Evolutionary conservation across 305 asterid species (phyloP).

Genomic region (Solanum aculeatissimum): DNA sequence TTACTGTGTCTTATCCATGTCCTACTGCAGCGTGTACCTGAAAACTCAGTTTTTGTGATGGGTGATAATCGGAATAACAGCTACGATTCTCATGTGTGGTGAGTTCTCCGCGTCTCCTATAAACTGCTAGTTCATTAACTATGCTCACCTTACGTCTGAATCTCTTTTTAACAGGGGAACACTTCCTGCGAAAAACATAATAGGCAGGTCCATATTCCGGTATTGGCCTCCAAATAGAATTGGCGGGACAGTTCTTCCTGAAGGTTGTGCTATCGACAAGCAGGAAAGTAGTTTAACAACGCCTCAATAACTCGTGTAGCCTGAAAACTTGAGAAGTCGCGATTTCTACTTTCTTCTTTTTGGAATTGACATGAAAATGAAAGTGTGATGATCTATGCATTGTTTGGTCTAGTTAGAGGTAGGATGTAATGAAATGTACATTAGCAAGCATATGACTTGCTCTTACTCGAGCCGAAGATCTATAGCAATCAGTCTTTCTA

Average conservation of each 20-base stretch:
- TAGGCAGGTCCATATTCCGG: slow-evolving; percentile 81
- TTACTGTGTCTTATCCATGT: not conserved
- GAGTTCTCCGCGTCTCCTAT: slow-evolving; percentile 1
- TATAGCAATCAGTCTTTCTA: too few species aligned
- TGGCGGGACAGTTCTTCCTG: slow-evolving; percentile 61
- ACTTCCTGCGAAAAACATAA: slow-evolving; percentile 74
- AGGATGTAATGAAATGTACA: not conserved
- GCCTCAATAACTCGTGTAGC: not conserved
- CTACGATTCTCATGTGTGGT: slow-evolving; percentile 97
- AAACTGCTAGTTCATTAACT: not conserved
- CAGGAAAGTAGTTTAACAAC: slow-evolving; percentile 29
- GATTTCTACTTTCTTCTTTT: not conserved
- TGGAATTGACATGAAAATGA: not conserved
- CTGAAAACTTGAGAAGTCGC: not conserved
- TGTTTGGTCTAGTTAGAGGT: not conserved
- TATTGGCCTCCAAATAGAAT: slow-evolving; percentile 89
- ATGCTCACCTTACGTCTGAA: not conserved
- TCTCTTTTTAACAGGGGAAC: slow-evolving; percentile 54
- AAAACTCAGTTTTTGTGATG: slow-evolving; percentile 81
- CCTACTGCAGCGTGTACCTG: slow-evolving; percentile 72
- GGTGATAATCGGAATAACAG: slow-evolving; percentile 97
- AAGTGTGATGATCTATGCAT: not conserved
- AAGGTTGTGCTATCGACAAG: slow-evolving; percentile 48
- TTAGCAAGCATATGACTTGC: not conserved
- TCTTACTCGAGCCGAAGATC: not conserved